These are phyloP conservation scores for Ophiostoma novo-ulmi DNA, from an alignment of 2,329 filamentous ascomycete species.

Conservation along the genomic window DNA sequence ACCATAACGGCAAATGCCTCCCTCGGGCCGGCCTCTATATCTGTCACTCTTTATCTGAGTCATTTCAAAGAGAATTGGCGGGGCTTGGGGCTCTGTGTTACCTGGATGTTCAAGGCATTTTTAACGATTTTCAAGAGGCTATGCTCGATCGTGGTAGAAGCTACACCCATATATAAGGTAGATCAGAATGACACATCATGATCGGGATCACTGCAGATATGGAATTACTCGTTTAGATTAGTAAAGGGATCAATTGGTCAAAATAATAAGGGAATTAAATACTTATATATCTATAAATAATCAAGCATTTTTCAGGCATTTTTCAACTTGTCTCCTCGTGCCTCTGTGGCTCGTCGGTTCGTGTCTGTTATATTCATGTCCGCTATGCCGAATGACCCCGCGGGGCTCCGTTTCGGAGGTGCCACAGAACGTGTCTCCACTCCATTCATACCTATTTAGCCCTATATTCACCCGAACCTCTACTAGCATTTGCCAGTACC, in stretches of 20 bases:
- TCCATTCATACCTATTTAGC: neutral
- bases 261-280: neutral
- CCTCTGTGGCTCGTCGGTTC: neutral
- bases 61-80: neutral
- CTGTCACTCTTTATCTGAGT: neutral
- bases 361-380: neutral
- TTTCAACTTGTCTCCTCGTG: neutral
- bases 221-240: neutral
- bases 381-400: neutral
- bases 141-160: neutral
- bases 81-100: neutral
- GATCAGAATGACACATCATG: neutral
- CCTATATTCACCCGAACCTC: conserved; percentile 8
- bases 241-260: neutral
- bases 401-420: neutral
- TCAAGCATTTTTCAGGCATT: neutral
- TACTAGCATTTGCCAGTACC: neutral
- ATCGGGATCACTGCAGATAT: neutral
- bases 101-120: neutral
- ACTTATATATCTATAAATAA: neutral
- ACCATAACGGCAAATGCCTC: conserved; percentile 4
- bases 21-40: neutral
- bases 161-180: neutral
- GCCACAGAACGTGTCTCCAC: neutral
- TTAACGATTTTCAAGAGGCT: neutral